These are phyloP conservation scores for Cubamyces sp. DNA, from an alignment of 768 basidiomycete species.

Conservation along the genomic window DNA sequence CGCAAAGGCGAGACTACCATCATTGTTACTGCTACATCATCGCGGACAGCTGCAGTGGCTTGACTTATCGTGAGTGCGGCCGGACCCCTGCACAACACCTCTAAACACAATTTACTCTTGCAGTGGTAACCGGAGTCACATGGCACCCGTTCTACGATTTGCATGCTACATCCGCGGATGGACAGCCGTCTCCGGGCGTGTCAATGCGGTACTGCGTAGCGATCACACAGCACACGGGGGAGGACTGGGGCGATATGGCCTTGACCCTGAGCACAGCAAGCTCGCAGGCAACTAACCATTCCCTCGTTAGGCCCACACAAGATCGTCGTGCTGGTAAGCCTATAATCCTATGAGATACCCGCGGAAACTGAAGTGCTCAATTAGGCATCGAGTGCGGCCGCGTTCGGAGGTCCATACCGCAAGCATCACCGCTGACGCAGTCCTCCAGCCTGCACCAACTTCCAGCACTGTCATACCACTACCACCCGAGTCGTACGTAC, in stretches of 20 bases:
- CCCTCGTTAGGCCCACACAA: not conserved
- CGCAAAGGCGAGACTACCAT: constrained; percentile 14
- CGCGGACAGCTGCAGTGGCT: constrained; percentile 21
- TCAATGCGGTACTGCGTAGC: constrained; percentile 58
- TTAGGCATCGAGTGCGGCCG: not conserved
- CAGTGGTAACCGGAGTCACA: constrained; percentile 54
- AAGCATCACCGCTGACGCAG: too few relatives aligned
- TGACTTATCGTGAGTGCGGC: constrained; percentile 48
- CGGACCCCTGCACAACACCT: not conserved
- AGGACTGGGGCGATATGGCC: constrained; percentile 57
- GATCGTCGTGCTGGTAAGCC: not conserved
- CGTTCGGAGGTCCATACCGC: too few relatives aligned
- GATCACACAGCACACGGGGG: constrained; percentile 58
- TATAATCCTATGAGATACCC: not conserved
- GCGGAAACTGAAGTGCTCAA: not conserved
- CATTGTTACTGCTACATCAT: constrained; percentile 8
- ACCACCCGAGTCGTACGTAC: too few relatives aligned
- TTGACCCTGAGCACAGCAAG: constrained; percentile 57
- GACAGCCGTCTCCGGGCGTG: constrained; percentile 48
- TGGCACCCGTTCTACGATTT: constrained; percentile 66
- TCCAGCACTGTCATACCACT: too few relatives aligned
- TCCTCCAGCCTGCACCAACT: too few relatives aligned
- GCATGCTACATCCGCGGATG: constrained; percentile 49
- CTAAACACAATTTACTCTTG: not conserved
- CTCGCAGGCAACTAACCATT: constrained; percentile 37